Conservation (phyloP, 2,329 filamentous ascomycete species). For the Acephala macrosclerotiorum region DNA sequence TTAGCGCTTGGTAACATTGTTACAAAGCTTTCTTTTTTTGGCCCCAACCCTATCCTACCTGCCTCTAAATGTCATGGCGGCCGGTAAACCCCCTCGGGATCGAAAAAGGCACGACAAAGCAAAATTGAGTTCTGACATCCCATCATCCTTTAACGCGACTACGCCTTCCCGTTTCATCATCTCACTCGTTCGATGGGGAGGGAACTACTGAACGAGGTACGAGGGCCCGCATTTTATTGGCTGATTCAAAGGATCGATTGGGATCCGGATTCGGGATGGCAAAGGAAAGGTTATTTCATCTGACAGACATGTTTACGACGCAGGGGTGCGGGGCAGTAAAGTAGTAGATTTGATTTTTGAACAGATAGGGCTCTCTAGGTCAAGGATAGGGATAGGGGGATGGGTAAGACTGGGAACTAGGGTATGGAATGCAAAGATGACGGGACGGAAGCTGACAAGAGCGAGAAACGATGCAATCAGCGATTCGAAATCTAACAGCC, state of each 20-base stretch:
- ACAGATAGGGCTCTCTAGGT: background rate
- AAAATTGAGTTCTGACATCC: slow-evolving; percentile 3
- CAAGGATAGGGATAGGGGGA: background rate
- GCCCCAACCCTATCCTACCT: background rate
- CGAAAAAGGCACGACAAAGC: background rate
- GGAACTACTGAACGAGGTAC: background rate
- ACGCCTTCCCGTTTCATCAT: no score
- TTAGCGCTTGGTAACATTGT: background rate
- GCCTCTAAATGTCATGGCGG: background rate
- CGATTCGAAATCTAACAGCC: background rate
- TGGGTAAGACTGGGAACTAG: no score
- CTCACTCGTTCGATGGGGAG: no score
- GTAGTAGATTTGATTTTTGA: background rate
- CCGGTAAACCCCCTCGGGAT: background rate
- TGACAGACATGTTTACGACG: slow-evolving; percentile 7
- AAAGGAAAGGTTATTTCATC: background rate
- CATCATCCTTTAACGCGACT: background rate
- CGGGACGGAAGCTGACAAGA: background rate
- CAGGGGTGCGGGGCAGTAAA: background rate
- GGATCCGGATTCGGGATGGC: background rate
- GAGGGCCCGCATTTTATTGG: background rate
- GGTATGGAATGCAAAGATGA: no score
- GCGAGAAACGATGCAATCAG: background rate
- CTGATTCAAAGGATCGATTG: background rate
- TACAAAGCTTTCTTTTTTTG: slow-evolving; percentile 3